These are phyloP conservation scores for Talaromyces sp. DNA, from an alignment of 2,329 filamentous ascomycete species.

Conservation along the genomic window DNA sequence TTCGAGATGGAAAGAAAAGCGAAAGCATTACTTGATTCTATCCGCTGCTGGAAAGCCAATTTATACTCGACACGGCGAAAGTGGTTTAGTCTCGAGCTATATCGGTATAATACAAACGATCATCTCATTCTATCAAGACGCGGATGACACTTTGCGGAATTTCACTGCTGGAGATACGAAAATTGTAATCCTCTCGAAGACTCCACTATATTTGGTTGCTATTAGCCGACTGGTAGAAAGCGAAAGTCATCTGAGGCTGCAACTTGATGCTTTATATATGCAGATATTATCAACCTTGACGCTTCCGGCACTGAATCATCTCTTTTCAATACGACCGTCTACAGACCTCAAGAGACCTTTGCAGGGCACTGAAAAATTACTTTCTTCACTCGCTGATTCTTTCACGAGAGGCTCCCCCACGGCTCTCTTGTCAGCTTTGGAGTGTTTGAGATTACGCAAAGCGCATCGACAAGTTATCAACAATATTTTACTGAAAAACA, in stretches of 20 bases:
- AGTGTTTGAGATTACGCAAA: conserved; percentile 90
- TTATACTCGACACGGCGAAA: conserved; percentile 90
- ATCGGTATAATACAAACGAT: conserved; percentile 96
- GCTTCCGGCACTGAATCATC: conserved; percentile 76
- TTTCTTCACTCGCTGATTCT: conserved; percentile 88
- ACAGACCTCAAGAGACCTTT: conserved; percentile 86
- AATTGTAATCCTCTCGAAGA: conserved; percentile 81
- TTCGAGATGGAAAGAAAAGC: conserved; percentile 78
- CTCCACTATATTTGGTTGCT: conserved; percentile 86
- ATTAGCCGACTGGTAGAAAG: conserved; percentile 92
- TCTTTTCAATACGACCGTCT: conserved; percentile 88
- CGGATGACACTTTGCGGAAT: conserved; percentile 70
- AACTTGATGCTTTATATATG: conserved; percentile 95
- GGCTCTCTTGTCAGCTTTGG: conserved; percentile 80
- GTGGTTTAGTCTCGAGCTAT: conserved; percentile 84
- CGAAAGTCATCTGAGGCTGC: conserved; percentile 77
- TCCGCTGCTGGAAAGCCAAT: conserved; percentile 97
- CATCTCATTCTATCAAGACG: conserved; percentile 89
- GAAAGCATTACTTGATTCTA: conserved; percentile 95
- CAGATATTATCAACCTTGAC: conserved; percentile 96
- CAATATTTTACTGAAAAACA: conserved; percentile 75
- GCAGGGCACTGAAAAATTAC: conserved; percentile 83
- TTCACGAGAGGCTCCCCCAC: conserved; percentile 92
- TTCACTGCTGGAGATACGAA: conserved; percentile 84
- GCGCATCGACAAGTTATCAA: conserved; percentile 83